phyloP scores from a whole-genome alignment of 768 basidiomycete species.

The Boletus edulis region DNA sequence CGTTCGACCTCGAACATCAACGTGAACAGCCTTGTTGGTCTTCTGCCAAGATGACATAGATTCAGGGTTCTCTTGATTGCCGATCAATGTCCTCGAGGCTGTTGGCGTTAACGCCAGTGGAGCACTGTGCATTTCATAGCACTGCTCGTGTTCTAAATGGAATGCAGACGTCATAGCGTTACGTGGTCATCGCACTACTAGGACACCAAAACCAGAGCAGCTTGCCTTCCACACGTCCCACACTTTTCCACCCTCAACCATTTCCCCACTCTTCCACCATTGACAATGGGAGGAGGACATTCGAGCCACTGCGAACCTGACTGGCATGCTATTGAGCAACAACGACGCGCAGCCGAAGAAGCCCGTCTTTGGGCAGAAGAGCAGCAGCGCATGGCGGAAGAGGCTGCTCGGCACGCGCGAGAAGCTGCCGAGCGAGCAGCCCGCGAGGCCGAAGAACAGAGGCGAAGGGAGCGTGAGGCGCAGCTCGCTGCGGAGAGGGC shows the following conservation, averaged over 20 bases:
- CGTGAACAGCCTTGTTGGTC: neutral
- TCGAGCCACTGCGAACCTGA: slow-evolving; percentile 23
- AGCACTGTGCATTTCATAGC: neutral
- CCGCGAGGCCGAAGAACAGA: slow-evolving; percentile 21
- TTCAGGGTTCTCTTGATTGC: neutral
- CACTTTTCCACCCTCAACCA: neutral
- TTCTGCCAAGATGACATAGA: neutral
- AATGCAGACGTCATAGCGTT: neutral
- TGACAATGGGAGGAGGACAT: slow-evolving; percentile 26
- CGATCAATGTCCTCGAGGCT: slow-evolving; percentile 4
- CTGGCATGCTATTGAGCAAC: slow-evolving; percentile 22
- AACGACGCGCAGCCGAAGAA: slow-evolving; percentile 17
- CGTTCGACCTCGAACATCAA: too few relatives aligned
- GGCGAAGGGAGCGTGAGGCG: slow-evolving; percentile 14
- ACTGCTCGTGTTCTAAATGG: neutral
- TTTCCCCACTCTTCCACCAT: neutral
- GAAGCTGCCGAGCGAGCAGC: slow-evolving; percentile 24
- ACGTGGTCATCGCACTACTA: neutral
- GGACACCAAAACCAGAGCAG: neutral
- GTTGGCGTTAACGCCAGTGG: neutral
- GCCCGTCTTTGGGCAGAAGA: slow-evolving; percentile 23
- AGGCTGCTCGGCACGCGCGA: slow-evolving; percentile 17
- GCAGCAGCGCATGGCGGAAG: slow-evolving; percentile 13
- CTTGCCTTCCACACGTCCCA: neutral
- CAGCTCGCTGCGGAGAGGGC: slow-evolving; percentile 21